phyloP scores from a whole-genome alignment of 2,329 filamentous ascomycete species.

The Volutella citrinella region DNA sequence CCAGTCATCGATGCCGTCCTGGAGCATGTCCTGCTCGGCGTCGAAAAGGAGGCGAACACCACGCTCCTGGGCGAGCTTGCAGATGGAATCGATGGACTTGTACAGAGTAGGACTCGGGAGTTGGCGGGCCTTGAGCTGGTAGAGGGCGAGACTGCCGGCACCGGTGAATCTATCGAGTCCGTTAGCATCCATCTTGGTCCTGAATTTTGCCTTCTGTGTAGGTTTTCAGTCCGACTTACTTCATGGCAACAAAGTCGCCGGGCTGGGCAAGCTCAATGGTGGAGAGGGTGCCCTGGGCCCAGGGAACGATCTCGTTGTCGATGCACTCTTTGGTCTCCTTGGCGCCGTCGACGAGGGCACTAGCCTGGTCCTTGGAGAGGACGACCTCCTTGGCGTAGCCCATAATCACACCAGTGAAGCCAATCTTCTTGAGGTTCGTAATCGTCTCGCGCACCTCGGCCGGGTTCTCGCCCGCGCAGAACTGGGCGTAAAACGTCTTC shows the following conservation, averaged over 20 bases:
- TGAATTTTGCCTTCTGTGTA: too few relatives aligned
- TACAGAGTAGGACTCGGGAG: constrained; percentile 63
- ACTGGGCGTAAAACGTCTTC: constrained; percentile 85
- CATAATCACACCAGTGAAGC: constrained; percentile 80
- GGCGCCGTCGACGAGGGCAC: constrained; percentile 42
- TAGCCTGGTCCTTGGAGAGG: constrained; percentile 53
- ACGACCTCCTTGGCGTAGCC: constrained; percentile 83
- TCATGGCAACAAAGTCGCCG: constrained; percentile 64
- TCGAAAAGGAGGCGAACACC: constrained; percentile 77
- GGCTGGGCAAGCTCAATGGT: constrained; percentile 65
- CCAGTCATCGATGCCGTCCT: constrained; percentile 79
- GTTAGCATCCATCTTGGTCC: not conserved
- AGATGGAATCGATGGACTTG: constrained; percentile 70
- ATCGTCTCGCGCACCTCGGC: constrained; percentile 67
- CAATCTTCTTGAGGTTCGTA: constrained; percentile 64
- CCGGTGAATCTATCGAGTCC: constrained; percentile 64
- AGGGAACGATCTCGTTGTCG: constrained; percentile 62
- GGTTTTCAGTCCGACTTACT: constrained; percentile 38
- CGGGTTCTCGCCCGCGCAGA: constrained; percentile 78
- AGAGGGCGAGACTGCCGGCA: constrained; percentile 70
- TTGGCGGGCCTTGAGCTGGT: constrained; percentile 60
- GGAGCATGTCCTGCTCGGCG: constrained; percentile 77
- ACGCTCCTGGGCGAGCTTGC: constrained; percentile 65
- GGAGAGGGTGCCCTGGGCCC: constrained; percentile 71
- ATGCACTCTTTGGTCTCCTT: constrained; percentile 48